Conservation (phyloP, 2,329 filamentous ascomycete species). For the Biscogniauxia mediterranea region DNA sequence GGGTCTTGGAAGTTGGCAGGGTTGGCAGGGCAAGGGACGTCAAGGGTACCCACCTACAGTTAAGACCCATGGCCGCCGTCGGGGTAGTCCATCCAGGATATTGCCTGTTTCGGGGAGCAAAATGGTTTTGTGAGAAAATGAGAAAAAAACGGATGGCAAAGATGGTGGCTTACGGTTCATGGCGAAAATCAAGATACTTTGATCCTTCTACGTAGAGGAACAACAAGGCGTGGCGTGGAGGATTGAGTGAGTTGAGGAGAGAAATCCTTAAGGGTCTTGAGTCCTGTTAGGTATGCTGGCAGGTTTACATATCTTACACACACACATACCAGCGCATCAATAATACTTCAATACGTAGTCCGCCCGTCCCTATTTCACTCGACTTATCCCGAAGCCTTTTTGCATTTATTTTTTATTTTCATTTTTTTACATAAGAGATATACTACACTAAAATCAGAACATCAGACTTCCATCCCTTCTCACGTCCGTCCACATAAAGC, state of each 20-base stretch:
- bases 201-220: not conserved
- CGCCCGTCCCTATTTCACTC: not conserved
- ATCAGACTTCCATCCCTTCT: not conserved
- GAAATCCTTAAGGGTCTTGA: conserved; percentile 1
- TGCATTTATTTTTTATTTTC: too few species aligned
- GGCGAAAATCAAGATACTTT: not conserved
- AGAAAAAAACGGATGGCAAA: not conserved
- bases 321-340: too few species aligned
- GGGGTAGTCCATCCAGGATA: not conserved
- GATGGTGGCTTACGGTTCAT: not conserved
- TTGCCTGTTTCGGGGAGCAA: not conserved
- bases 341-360: not conserved
- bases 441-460: not conserved
- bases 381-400: not conserved
- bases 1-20: not conserved
- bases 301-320: not conserved
- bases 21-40: not conserved
- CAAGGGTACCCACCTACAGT: not conserved
- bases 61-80: not conserved
- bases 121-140: not conserved
- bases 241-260: not conserved
- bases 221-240: not conserved
- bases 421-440: too few species aligned
- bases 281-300: not conserved
- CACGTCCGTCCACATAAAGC: not conserved